phyloP scores from a whole-genome alignment of 1,284 basidiomycete genomes.

The Moesziomyces aphidis region DNA sequence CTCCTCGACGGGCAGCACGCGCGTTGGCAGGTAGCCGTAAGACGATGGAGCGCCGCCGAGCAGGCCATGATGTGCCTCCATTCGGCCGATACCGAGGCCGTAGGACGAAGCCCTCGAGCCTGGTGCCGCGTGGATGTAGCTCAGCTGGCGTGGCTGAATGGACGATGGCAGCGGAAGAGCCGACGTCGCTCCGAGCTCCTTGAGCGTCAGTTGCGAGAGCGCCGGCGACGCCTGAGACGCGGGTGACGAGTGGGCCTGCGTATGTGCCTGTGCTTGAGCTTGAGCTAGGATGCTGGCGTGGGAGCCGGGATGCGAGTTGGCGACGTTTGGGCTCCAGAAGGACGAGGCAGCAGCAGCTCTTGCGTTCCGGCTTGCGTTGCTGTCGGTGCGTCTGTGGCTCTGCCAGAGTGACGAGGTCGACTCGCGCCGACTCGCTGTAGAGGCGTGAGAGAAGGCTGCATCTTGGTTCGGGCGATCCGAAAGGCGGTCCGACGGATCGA shows the following conservation, averaged over 20 bases:
- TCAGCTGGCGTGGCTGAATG: slow-evolving; percentile 15
- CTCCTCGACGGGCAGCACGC: slow-evolving; percentile 79
- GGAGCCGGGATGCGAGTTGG: slow-evolving; percentile 37
- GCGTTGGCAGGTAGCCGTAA: slow-evolving; percentile 82
- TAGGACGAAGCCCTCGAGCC: slow-evolving; percentile 18
- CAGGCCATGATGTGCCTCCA: slow-evolving; percentile 3
- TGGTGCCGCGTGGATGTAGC: slow-evolving; percentile 45
- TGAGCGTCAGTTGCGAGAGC: neutral
- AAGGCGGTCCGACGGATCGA: slow-evolving; percentile 1
- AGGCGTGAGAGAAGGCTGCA: too few relatives aligned
- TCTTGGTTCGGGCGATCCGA: neutral
- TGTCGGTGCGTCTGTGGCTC: slow-evolving; percentile 20
- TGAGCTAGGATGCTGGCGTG: slow-evolving; percentile 41
- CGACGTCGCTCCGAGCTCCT: neutral
- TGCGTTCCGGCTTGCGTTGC: slow-evolving; percentile 15
- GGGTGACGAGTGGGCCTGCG: neutral
- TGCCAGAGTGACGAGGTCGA: slow-evolving; percentile 5
- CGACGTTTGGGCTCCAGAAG: slow-evolving; percentile 37
- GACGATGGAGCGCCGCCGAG: slow-evolving; percentile 7
- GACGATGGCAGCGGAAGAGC: slow-evolving; percentile 4
- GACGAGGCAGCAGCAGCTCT: slow-evolving; percentile 15
- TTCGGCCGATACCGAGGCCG: slow-evolving; percentile 13
- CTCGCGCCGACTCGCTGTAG: neutral
- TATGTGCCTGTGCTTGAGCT: slow-evolving; percentile 7
- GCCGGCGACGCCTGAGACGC: neutral